Evolutionary conservation across 805 yeast genomes (phyloP), one percentile per base, ranked within the genome.

Genomic region (Alloascoidea africana): DNA sequence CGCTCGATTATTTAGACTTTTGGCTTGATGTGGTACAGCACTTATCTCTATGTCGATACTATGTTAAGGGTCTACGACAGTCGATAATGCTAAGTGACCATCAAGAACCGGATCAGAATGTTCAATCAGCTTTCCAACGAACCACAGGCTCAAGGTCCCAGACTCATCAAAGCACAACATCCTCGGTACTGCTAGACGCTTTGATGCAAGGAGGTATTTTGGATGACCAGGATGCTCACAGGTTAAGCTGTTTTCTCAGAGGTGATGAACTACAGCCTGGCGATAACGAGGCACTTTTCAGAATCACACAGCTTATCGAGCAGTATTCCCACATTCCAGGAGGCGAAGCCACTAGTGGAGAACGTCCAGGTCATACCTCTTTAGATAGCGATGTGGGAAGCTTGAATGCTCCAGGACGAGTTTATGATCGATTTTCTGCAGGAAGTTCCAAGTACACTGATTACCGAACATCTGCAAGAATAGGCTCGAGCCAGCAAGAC

Each of bases 1-100:
- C 86, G n/a, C 84, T 83, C 14, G 94, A 89, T 53, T 89, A 84
- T 49, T 65, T 89, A 35, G 97, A 89, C 54, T 89, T 91, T 51
- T 91, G 94, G 94, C 79, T 91, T 32, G 97, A 89, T 48, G 73
- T 77, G 4, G 76, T 77, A 36, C 74, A 77, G 32, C 87, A 81
- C 53, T 57, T 73, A 47, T 62, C 76, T 34, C 60, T 79, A 5
- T 80, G 89, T 56, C 70, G 80, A 42, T 86, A 79, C 46, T 86
- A 84, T 50, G 85, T 85, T 16, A 66, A 68, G 41, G 87, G 85
- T 1, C 63, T 84, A 19, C 63, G 82, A 47, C 76, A 76, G 38
- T 58, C 66, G 2, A 42, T 63, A 13, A 17, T 42, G 14, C 33
- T 35, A 8, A 8, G 13, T n/a, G 5, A 36, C 34, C 14, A 44